These are phyloP conservation scores for Phytophthora vignae DNA, from an alignment of 352 stramenopile genomes.

Conservation along the genomic window DNA sequence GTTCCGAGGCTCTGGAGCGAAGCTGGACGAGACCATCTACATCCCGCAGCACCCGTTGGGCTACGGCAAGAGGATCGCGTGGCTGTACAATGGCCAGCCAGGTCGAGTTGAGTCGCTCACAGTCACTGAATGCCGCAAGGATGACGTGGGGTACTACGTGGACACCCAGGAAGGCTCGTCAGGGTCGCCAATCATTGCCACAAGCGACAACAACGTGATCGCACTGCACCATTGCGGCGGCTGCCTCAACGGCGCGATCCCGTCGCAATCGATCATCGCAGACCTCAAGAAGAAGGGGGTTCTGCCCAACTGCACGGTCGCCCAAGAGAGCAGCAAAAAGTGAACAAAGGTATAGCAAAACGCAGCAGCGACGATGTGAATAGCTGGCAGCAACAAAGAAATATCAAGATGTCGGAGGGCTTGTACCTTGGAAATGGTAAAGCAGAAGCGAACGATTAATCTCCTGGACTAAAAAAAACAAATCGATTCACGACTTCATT, in stretches of 20 bases:
- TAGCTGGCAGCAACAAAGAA: conserved; percentile 3
- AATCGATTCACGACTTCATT: conserved; percentile 9
- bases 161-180: conserved; percentile 81
- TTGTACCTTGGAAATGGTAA: conserved; percentile 11
- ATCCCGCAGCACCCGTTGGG: conserved; percentile 75
- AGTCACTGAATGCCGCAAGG: conserved; percentile 51
- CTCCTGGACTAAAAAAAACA: background rate
- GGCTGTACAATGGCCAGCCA: conserved; percentile 43
- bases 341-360: conserved; percentile 8
- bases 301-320: conserved; percentile 49
- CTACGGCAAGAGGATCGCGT: conserved; percentile 70
- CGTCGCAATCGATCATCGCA: conserved; percentile 56
- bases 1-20: conserved; percentile 55
- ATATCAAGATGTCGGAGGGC: conserved; percentile 1
- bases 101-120: conserved; percentile 45
- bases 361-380: conserved; percentile 14
- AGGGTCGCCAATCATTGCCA: conserved; percentile 66
- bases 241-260: conserved; percentile 75
- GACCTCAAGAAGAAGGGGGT: conserved; percentile 45
- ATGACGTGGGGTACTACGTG: conserved; percentile 75
- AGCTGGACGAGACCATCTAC: conserved; percentile 68
- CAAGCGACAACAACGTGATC: conserved; percentile 68
- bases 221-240: conserved; percentile 81
- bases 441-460: background rate
- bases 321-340: conserved; percentile 18